phyloP scores from a whole-genome alignment of 306 rosid genomes.

The Nissolia schottii region DNA sequence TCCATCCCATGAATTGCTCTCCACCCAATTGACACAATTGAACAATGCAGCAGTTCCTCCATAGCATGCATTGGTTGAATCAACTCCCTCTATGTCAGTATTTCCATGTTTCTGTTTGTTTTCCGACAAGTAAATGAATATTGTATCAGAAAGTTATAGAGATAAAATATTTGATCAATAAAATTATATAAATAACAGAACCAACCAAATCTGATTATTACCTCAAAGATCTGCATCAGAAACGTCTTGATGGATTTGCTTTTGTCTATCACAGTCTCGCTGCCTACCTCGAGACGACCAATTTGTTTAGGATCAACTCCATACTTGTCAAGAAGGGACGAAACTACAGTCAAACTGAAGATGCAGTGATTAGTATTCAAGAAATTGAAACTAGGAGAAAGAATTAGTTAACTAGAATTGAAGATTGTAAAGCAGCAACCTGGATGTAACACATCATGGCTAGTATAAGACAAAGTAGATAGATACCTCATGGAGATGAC shows the following conservation, averaged over 20 bases:
- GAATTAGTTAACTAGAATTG: neutral
- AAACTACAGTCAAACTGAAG: constrained; percentile 89
- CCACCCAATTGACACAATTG: constrained; percentile 98
- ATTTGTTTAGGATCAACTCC: constrained; percentile 85
- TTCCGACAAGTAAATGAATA: constrained; percentile 23
- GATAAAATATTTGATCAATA: neutral
- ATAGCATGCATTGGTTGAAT: constrained; percentile 95
- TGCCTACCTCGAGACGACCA: constrained; percentile 98
- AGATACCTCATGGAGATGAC: constrained; percentile 95
- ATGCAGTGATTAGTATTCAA: constrained; percentile 24
- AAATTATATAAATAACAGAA: neutral
- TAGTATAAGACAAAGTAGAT: neutral
- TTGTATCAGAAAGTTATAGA: neutral
- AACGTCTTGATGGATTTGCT: constrained; percentile 99
- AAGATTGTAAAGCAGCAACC: neutral
- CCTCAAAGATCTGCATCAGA: constrained; percentile 98
- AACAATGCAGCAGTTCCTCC: constrained; percentile 98
- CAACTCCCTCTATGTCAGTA: constrained; percentile 92
- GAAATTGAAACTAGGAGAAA: neutral
- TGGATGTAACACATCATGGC: neutral
- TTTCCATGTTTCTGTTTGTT: constrained; percentile 74
- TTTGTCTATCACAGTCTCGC: constrained; percentile 98
- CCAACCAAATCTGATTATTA: constrained; percentile 20
- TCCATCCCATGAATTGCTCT: constrained; percentile 98
- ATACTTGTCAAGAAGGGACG: constrained; percentile 82